Evolutionary conservation across 2,329 filamentous ascomycete genomes (phyloP).

Genomic region (Aspergillus sp.): DNA sequence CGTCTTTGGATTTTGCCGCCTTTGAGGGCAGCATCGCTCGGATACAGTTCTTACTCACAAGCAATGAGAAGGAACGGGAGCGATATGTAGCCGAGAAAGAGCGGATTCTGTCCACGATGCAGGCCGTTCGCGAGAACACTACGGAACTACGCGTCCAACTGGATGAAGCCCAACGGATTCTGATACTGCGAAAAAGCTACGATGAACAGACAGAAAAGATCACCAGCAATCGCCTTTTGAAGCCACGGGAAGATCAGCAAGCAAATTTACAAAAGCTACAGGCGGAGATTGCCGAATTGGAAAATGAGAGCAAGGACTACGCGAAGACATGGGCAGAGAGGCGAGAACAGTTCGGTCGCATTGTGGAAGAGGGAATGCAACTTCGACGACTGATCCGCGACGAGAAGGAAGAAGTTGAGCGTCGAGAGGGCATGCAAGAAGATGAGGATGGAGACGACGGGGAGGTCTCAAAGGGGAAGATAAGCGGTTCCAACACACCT

Average conservation of each 20-base stretch:
- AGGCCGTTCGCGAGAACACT: slow-evolving; percentile 75
- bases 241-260: slow-evolving; percentile 80
- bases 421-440: slow-evolving; percentile 75
- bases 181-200: slow-evolving; percentile 78
- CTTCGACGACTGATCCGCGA: slow-evolving; percentile 83
- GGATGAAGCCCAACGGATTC: slow-evolving; percentile 70
- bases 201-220: slow-evolving; percentile 88
- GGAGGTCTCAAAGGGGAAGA: slow-evolving; percentile 51
- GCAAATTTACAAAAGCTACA: slow-evolving; percentile 77
- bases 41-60: slow-evolving; percentile 80
- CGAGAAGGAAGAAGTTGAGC: slow-evolving; percentile 91
- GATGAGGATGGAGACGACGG: slow-evolving; percentile 59
- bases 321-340: slow-evolving; percentile 81
- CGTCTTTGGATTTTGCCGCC: slow-evolving; percentile 82
- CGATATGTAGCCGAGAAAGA: slow-evolving; percentile 80
- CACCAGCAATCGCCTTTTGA: slow-evolving; percentile 74
- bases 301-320: slow-evolving; percentile 80
- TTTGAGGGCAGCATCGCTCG: slow-evolving; percentile 85
- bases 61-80: slow-evolving; percentile 79
- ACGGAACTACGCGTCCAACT: slow-evolving; percentile 70
- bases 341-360: slow-evolving; percentile 79
- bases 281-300: slow-evolving; percentile 82
- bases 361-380: slow-evolving; percentile 88
- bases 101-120: slow-evolving; percentile 74
- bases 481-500: slow-evolving; percentile 51